Base-by-base conservation (phyloP, 345 rosid species). In the Gossypium mustelinum region DNA sequence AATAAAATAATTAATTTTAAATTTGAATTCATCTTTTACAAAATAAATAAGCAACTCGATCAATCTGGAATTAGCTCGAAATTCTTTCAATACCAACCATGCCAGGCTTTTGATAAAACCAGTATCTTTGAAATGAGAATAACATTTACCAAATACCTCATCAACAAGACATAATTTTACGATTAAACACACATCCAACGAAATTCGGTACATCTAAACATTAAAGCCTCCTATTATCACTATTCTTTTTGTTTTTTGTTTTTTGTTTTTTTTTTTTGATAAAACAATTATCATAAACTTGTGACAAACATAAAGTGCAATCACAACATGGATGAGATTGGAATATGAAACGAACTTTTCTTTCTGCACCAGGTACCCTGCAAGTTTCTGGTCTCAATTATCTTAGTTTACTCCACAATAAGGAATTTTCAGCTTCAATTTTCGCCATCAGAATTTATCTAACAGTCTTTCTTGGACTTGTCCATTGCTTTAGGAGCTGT, bases 401-500 rank as follows among this genome's bases (percentile, higher is more conserved):
- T 71, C 66, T 11, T 17, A 52, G 59, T 22, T 45, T 79, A 72
- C 51, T 52, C 25, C 59, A 18, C 59, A 18, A 17, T 8, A n/a
- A 56, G 25, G 43, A 20, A 56, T 11, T 56, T 72, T 44, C 56
- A n/a, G 39, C 48, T 72, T 64, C 11, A 12, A 47, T 22, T 22
- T 24, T 7, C 18, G 57, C 1, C 25, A 1, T 0, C 3, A 11
- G 52, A 29, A 17, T 73, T 69, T 47, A 71, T 58, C 55, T 70
- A 79, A 39, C 60, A 83, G 76, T 76, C 82, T 81, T 73, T 84
- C 85, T 86, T 85, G 11, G 92, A 82, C 81, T 87, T 89, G 81
- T 85, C 94, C 83, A 83, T 66, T 22, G 86, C 88, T 45, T 86
- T 78, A 17, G 94, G 94, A 75, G 92, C 94, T 89, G 83, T 57